phyloP scores from a whole-genome alignment of 768 basidiomycete genomes.

The Lyophyllum shimeji region DNA sequence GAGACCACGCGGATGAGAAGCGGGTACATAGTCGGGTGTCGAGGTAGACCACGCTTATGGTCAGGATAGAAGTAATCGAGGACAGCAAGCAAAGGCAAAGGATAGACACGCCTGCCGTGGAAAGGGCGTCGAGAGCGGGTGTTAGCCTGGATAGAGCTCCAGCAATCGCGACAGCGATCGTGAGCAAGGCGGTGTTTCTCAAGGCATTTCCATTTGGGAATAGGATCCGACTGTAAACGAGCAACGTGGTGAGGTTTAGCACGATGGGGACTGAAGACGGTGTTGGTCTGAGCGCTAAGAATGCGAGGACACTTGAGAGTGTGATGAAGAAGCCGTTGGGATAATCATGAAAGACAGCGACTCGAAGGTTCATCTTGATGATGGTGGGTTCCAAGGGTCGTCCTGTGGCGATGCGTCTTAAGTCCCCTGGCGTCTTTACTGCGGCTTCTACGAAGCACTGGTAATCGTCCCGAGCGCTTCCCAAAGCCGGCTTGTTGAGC shows the following conservation, averaged over 20 bases:
- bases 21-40: conserved; percentile 34
- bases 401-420: background rate
- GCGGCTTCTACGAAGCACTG: background rate
- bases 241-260: conserved; percentile 29
- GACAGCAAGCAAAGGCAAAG: conserved; percentile 43
- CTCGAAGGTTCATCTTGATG: conserved; percentile 25
- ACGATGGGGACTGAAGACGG: conserved; percentile 24
- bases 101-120: conserved; percentile 48
- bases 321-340: conserved; percentile 27
- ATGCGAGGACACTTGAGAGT: conserved; percentile 19
- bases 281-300: conserved; percentile 24
- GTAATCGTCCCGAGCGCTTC: background rate
- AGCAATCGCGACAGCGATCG: conserved; percentile 38
- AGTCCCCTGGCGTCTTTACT: background rate
- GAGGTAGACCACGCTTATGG: conserved; percentile 37
- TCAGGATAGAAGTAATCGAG: conserved; percentile 40
- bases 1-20: conserved; percentile 37
- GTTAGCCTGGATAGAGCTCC: conserved; percentile 40
- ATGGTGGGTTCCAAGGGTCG: background rate
- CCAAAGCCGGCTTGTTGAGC: background rate
- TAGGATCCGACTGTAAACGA: conserved; percentile 36
- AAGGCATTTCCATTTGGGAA: conserved; percentile 25
- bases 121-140: conserved; percentile 55
- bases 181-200: conserved; percentile 28
- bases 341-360: conserved; percentile 26